Evolutionary conservation across 2,329 filamentous ascomycete genomes (phyloP).

Genomic region (Aspergillus pseudonomiae): DNA sequence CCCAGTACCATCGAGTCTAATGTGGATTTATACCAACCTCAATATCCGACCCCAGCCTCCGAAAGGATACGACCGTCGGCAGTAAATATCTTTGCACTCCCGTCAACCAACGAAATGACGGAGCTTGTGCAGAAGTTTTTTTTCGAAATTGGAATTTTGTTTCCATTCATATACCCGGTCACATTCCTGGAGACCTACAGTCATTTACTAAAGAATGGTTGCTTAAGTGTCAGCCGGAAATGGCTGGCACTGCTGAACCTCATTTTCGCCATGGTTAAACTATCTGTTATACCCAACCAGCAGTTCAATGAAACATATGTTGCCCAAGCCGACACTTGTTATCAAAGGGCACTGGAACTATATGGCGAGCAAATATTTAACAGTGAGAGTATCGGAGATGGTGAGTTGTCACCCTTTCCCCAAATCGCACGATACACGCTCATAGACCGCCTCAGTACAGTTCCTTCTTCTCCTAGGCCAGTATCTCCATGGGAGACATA

Average conservation of each 20-base stretch:
- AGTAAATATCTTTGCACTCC: conserved; percentile 24
- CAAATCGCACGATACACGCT: background rate
- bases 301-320: background rate
- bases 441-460: background rate
- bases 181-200: conserved; percentile 31
- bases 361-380: background rate
- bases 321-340: background rate
- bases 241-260: conserved; percentile 39
- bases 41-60: background rate
- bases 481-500: background rate
- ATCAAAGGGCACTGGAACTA: background rate
- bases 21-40: background rate
- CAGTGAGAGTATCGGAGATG: background rate
- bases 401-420: background rate
- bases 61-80: conserved; percentile 12
- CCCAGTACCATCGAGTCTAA: background rate
- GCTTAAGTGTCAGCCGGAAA: conserved; percentile 27
- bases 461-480: background rate
- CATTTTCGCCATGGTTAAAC: conserved; percentile 29
- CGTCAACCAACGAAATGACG: conserved; percentile 16
- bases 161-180: conserved; percentile 33
- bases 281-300: background rate
- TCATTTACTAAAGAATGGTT: conserved; percentile 23
- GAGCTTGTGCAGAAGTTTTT: conserved; percentile 27
- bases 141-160: conserved; percentile 31